Evolutionary conservation across 2,329 filamentous ascomycete species (phyloP), one percentile per base, ranked within the genome.

Genomic region (Aspergillus intermedius): DNA sequence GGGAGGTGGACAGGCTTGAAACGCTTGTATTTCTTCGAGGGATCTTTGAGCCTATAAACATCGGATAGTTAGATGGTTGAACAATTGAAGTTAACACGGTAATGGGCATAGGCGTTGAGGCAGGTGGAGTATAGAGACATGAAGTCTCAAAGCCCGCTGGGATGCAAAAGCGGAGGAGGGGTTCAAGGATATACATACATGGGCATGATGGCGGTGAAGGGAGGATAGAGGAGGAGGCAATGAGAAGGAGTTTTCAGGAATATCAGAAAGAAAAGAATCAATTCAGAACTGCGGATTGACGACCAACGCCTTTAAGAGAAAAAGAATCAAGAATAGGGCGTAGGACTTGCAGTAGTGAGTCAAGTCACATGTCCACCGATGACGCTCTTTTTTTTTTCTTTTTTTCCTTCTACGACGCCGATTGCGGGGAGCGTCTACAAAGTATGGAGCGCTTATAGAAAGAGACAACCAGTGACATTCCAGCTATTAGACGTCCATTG

Each of bases 1-100:
- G 74, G 71, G 40, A 78, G 68, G 53, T 76, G 57, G 50, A 74
- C 56, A 12, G 73, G 72, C 60, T 73, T 69, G 53, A 72, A 75
- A 40, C 64, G 65, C 60, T 65, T 71, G 59, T 75, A 75, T 61
- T 75, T 75, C 55, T 65, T 72, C 41, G 72, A 75, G 44, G 73
- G 73, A 58, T 75, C 73, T 51, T 74, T 74, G 52, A 75, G 71
- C 73, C 72, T 74, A 37, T 48, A 3, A 10, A 21, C 37, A 45
- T 34, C 13, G 44, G 35, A 35, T 44, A 13, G 45, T 41, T 25
- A 39, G 23, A 42, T 2, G 25, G 10, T 10, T 28, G 17, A 17
- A 17, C 34, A 7, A 37, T 37, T 37, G n/a, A 19, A 19, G 15
- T 9, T 10, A 40, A 12, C 19, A 19, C 10, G 5, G 37, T 4